A percentile compares a stretch with the other conserved stretches of the same genome.
These are phyloP conservation scores for Hordeum vulgare DNA, from an alignment of 176 grass and related monocot species.

Conservation along the genomic window MorexV3_pseudomolecules_assembly NC_058521.1:381875736-381876235, in stretches of 20 bases:
- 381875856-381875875: slow-evolving; percentile 50
- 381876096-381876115: not conserved
- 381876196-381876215: not conserved
- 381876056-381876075: not conserved
- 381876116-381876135: not conserved
- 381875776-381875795: not conserved
- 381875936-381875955: slow-evolving; percentile 99
- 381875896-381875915: slow-evolving; percentile 90
- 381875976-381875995: not conserved
- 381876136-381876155: not conserved
- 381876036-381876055: not conserved
- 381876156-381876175: not conserved
- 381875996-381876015: not conserved
- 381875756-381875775: not conserved
- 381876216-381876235: slow-evolving; percentile 1
- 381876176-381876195: not conserved
- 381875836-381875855: slow-evolving; percentile 29
- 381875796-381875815: slow-evolving; percentile 1
- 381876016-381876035: not conserved
- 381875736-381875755: not conserved
- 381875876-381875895: slow-evolving; percentile 99
- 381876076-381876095: not conserved
- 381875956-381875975: slow-evolving; percentile 98
- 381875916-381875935: slow-evolving; percentile 90
- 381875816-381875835: not conserved